Evolutionary conservation across 306 rosid genomes (phyloP), one percentile per base, ranked within the genome.

Genomic region (Rosa lucieae): DNA sequence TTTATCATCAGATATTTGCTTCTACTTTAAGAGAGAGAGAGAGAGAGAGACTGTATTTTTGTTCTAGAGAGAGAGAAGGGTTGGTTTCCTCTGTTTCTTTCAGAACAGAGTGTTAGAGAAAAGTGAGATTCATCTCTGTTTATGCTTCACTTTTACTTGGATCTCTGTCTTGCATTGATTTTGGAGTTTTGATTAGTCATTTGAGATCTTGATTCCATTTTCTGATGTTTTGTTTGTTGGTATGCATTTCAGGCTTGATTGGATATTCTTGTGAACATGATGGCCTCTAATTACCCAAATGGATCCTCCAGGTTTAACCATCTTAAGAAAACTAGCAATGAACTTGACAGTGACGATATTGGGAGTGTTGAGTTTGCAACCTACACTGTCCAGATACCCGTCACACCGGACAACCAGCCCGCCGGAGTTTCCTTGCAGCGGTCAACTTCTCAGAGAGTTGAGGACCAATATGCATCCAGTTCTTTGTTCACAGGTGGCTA

Each of bases 401-500:
- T 40, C 11, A 92, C 97, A n/a, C 97, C 94, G 0, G 90, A 92
- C 82, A 88, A 89, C 82, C 91, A 86, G 80, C 90, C 90, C 0
- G 67, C 81, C 83, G 89, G 88, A 70, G 75, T 91, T 72, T 67
- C 86, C 14, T 56, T 89, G 82, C 81, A 89, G 73, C 86, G 92
- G 67, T 85, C 92, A 1, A 67, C 85, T 67, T 91, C 97, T 8
- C 67, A 75, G 89, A 82, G 92, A 52, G 86, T 84, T 7, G 92
- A 89, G 83, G 97, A 92, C 43, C 97, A 88, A 29, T 88, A 84
- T 26, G 92, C 91, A 18, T 87, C 92, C 0, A 85, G 90, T 75
- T 88, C 97, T 42, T 7, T 92, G 87, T 92, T 92, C 48, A 92
- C 91, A 0, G 97, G 94, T 0, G 97, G 97, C 14, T 85, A 85